A percentile compares a stretch with the other conserved stretches of the same genome.
phyloP scores from a whole-genome alignment of 2,329 filamentous ascomycete species.

The Penicillium italicum region DNA sequence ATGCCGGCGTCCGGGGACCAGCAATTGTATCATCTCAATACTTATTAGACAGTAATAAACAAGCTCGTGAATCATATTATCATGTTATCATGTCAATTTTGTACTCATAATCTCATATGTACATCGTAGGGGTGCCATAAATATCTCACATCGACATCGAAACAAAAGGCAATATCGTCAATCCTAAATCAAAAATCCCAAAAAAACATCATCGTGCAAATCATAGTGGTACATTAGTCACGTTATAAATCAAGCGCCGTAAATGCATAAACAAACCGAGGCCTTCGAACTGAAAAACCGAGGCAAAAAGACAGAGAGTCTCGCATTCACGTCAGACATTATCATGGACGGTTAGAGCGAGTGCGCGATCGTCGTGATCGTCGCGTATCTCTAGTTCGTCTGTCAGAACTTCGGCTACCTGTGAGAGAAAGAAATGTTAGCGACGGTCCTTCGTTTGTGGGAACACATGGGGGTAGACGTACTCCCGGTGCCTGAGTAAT shows the following conservation, averaged over 20 bases:
- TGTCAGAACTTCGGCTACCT: constrained; percentile 46
- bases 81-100: constrained; percentile 1
- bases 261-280: constrained; percentile 16
- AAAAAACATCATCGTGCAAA: constrained; percentile 4
- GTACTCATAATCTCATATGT: constrained; percentile 8
- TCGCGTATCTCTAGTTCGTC: constrained; percentile 36
- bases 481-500: constrained; percentile 40
- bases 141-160: constrained; percentile 12
- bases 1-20: constrained; percentile 8
- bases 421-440: constrained; percentile 12
- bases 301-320: background rate
- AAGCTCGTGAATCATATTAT: background rate
- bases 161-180: constrained; percentile 15
- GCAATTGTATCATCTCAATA: constrained; percentile 1
- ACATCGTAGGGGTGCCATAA: constrained; percentile 4
- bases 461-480: constrained; percentile 17
- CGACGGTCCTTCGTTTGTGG: background rate
- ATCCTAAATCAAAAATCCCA: background rate
- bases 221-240: constrained; percentile 26
- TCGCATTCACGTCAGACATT: background rate
- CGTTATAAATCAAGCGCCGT: constrained; percentile 17
- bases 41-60: background rate
- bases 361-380: constrained; percentile 30
- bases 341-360: constrained; percentile 29
- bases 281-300: background rate